Base-by-base conservation (phyloP, 495 filamentous ascomycete species). In the Penicillium manginii region DNA sequence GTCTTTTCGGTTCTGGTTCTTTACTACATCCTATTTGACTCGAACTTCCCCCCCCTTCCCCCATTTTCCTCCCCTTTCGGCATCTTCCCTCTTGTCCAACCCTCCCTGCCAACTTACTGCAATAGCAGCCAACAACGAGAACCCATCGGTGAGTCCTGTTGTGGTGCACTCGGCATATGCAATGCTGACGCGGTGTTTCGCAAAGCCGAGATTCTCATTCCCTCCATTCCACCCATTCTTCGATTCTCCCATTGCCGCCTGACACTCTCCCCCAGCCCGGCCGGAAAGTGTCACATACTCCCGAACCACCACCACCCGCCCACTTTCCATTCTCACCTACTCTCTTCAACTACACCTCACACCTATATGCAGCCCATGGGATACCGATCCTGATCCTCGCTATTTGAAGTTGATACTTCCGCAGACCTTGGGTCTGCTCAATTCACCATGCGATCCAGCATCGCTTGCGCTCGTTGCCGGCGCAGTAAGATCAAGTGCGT, bases 401-500 rank as follows among this genome's bases (percentile, higher is more conserved):
- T 19, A 47, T 47, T 47, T 3, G 45, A 47, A 47, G 45, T 47
- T n/a, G 21, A 26, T 21, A 19, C 21, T 10, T 4, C 45, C 45
- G 19, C 45, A 47, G 45, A 47, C 50, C 33, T 40, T 23, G 59
- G 55, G 67, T 70, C 68, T 67, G 62, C 65, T 37, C 31, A 50
- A 53, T 35, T 59, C 52, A 74, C 26, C 54, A 88, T 92, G 85
- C 82, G 90, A 53, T 91, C 89, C 49, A 90, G 87, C 61, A 91
- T 93, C 61, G 90, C 90, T 60, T 93, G 90, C 72, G 81, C 83
- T 57, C 81, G 86, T 50, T 93, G 90, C 76, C 84, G 90, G 54
- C 86, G 88, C 68, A 90, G 86, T 71, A 93, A 93, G 70, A 88
- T 92, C 71, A 93, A 92, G 77, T 90, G 81, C 71, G 86, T 91